phyloP scores from a whole-genome alignment of 169 alveolate species.

The Cytauxzoon felis region DNA sequence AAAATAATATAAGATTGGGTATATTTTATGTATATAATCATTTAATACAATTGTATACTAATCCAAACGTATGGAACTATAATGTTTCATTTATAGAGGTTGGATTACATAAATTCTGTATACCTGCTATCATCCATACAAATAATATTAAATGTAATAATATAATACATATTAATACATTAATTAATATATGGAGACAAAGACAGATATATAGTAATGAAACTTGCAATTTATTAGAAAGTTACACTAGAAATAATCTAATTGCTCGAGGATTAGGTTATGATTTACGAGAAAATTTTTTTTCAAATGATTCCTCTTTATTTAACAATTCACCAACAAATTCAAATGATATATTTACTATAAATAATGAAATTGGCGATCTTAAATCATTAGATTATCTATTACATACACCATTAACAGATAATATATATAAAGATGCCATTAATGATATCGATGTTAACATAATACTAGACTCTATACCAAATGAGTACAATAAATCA shows the following conservation, averaged over 20 bases:
- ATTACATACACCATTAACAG: conserved; percentile 52
- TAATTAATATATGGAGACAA: conserved; percentile 57
- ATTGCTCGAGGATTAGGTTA: no score
- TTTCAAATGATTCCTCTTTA: neutral
- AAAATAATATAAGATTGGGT: conserved; percentile 39
- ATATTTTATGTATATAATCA: conserved; percentile 62
- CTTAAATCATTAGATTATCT: conserved; percentile 25
- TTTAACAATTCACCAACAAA: conserved; percentile 4
- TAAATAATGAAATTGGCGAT: conserved; percentile 48
- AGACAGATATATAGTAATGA: conserved; percentile 24
- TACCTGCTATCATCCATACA: conserved; percentile 50
- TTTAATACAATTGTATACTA: conserved; percentile 37
- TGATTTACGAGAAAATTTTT: neutral
- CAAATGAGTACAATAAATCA: neutral
- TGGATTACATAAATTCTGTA: conserved; percentile 49
- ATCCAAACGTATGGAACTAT: conserved; percentile 19
- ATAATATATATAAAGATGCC: conserved; percentile 36
- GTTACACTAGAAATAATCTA: no score
- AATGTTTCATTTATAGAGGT: conserved; percentile 19
- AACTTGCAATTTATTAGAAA: conserved; percentile 45
- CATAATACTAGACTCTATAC: neutral
- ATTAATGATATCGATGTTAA: conserved; percentile 11
- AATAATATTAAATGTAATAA: conserved; percentile 44
- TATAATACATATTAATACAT: conserved; percentile 35
- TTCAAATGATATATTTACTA: conserved; percentile 20